Conservation (phyloP, 352 stramenopile genomes). For the Pythium oligandrum region DNA sequence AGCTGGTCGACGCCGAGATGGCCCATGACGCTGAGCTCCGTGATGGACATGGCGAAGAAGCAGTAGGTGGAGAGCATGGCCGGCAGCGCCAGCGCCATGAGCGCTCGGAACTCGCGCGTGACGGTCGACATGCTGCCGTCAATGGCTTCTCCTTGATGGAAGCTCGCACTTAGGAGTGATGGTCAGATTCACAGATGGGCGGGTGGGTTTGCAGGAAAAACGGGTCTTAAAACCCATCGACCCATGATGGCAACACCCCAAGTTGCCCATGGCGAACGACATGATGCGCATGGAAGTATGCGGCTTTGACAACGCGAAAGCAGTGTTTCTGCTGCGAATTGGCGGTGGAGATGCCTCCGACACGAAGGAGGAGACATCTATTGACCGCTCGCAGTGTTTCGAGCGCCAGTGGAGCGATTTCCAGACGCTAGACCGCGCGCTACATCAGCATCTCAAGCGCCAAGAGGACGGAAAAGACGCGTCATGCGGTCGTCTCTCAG, state of each 20-base stretch:
- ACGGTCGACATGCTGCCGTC: slow-evolving; percentile 13
- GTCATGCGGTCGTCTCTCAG: slow-evolving; percentile 33
- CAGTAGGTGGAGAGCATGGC: slow-evolving; percentile 61
- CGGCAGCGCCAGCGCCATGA: slow-evolving; percentile 55
- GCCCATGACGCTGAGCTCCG: slow-evolving; percentile 75
- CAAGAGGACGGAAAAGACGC: background rate
- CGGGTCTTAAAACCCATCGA: too few species aligned
- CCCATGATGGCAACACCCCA: too few species aligned
- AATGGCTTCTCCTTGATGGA: too few species aligned
- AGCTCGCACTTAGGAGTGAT: background rate
- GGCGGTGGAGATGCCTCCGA: too few species aligned
- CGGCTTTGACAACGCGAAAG: too few species aligned
- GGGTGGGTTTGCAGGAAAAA: too few species aligned
- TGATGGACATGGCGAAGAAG: slow-evolving; percentile 80
- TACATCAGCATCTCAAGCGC: background rate
- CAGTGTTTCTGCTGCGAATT: too few species aligned
- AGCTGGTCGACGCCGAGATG: slow-evolving; percentile 76
- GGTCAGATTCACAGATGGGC: too few species aligned
- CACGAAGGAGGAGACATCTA: too few species aligned
- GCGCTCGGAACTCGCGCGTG: slow-evolving; percentile 26
- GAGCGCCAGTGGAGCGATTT: slow-evolving; percentile 15
- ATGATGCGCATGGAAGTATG: too few species aligned
- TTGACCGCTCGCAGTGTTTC: too few species aligned
- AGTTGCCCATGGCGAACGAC: too few species aligned
- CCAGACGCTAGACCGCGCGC: slow-evolving; percentile 19